A percentile compares a stretch with the other conserved stretches of the same genome.
Evolutionary conservation across 768 basidiomycete species (phyloP).

Genomic region (Chiua virens): DNA sequence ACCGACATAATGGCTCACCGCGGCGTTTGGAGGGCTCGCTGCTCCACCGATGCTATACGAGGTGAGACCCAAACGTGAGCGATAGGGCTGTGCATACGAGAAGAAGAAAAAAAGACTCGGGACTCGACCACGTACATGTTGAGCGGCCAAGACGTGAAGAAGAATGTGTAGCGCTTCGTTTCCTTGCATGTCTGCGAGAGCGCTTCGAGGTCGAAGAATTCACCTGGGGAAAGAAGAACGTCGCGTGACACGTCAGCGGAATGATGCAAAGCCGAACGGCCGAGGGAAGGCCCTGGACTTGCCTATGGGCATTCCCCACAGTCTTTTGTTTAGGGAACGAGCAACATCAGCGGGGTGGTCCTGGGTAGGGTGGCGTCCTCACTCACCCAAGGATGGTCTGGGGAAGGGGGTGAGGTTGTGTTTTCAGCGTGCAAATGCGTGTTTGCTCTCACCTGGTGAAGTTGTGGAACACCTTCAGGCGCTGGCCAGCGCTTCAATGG

Average conservation of each 20-base stretch:
- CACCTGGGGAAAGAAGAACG: conserved; percentile 39
- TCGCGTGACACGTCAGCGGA: neutral
- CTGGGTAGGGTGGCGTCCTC: neutral
- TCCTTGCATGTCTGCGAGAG: conserved; percentile 56
- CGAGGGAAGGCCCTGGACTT: neutral
- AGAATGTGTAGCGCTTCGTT: conserved; percentile 66
- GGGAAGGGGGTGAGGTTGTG: too few relatives aligned
- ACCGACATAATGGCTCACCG: conserved; percentile 42
- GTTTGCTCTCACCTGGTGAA: conserved; percentile 53
- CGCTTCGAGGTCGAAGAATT: conserved; percentile 71
- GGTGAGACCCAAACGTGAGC: too few relatives aligned
- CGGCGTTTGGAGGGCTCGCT: conserved; percentile 71
- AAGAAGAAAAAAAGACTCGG: neutral
- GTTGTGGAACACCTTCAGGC: conserved; percentile 38
- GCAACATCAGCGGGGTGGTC: too few relatives aligned
- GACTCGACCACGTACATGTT: conserved; percentile 51
- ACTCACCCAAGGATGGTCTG: conserved; percentile 63
- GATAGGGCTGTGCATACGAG: too few relatives aligned
- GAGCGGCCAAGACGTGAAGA: conserved; percentile 75
- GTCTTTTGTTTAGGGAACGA: conserved; percentile 21
- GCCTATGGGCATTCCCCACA: conserved; percentile 74
- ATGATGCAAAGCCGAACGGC: too few relatives aligned
- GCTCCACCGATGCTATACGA: conserved; percentile 54
- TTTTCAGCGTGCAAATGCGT: too few relatives aligned
- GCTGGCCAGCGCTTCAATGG: conserved; percentile 51